phyloP scores from a whole-genome alignment of 805 yeast species.

The Myxozyma mucilagina region DNA sequence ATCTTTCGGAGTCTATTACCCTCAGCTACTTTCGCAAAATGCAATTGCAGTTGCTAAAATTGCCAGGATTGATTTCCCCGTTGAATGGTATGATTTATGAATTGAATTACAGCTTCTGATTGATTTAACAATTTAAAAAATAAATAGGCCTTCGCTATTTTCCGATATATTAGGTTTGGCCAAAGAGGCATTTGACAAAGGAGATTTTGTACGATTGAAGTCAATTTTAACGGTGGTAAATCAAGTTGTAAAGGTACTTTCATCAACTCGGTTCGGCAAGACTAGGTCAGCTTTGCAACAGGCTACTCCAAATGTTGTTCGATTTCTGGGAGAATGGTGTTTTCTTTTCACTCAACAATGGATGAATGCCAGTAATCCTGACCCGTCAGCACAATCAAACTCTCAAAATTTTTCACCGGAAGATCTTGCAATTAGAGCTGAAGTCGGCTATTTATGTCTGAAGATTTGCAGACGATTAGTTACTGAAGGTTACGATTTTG shows the following conservation, averaged over 20 bases:
- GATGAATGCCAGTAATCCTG: slow-evolving; percentile 37
- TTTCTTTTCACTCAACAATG: slow-evolving; percentile 60
- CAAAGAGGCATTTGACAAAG: slow-evolving; percentile 46
- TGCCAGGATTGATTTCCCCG: slow-evolving; percentile 81
- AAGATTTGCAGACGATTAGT: slow-evolving; percentile 73
- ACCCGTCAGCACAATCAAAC: background rate
- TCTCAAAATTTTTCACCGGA: background rate
- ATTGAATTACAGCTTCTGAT: background rate
- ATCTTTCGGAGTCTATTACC: slow-evolving; percentile 65
- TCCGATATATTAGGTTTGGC: slow-evolving; percentile 49
- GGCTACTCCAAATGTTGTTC: slow-evolving; percentile 63
- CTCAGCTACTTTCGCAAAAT: slow-evolving; percentile 75
- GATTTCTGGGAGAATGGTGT: slow-evolving; percentile 62
- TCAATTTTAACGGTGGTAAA: slow-evolving; percentile 68
- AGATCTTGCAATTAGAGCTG: slow-evolving; percentile 43
- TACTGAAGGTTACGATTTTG: slow-evolving; percentile 63
- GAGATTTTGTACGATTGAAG: slow-evolving; percentile 50
- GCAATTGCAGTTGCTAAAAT: slow-evolving; percentile 81
- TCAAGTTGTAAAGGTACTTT: slow-evolving; percentile 72
- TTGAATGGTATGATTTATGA: slow-evolving; percentile 57
- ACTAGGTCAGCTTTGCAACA: slow-evolving; percentile 75
- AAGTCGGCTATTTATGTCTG: slow-evolving; percentile 73
- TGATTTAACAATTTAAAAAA: background rate
- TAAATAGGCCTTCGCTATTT: slow-evolving; percentile 57
- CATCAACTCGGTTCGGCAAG: slow-evolving; percentile 79